Evolutionary conservation across 2,329 filamentous ascomycete genomes (phyloP).

Genomic region (Fusarium foetens): DNA sequence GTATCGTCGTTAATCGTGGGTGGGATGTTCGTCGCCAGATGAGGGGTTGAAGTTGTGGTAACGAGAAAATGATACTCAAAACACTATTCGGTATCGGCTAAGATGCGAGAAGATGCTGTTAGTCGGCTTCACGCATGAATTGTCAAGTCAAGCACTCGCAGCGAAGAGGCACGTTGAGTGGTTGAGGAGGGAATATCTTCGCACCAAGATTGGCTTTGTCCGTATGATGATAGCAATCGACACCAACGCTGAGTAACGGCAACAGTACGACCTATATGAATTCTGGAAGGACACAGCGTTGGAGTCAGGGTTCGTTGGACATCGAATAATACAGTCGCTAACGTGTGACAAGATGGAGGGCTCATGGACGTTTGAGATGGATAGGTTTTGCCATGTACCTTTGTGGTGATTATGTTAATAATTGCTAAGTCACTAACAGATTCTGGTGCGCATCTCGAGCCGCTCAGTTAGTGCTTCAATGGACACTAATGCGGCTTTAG

Average conservation of each 20-base stretch:
- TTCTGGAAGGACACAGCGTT: constrained; percentile 35
- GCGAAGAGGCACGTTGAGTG: constrained; percentile 25
- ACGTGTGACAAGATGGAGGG: constrained; percentile 40
- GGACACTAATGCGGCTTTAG: constrained; percentile 13
- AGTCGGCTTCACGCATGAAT: constrained; percentile 36
- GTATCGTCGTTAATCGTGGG: constrained; percentile 25
- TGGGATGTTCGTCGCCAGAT: constrained; percentile 21
- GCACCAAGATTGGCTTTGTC: constrained; percentile 25
- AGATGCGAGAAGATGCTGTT: constrained; percentile 28
- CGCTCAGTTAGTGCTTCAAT: not conserved
- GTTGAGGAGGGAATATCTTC: constrained; percentile 32
- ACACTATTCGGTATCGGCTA: constrained; percentile 19
- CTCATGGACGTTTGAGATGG: constrained; percentile 45
- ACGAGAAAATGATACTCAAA: constrained; percentile 15
- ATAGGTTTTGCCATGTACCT: constrained; percentile 43
- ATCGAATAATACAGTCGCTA: constrained; percentile 36
- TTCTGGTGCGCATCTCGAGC: fast-evolving
- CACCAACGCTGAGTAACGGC: constrained; percentile 23
- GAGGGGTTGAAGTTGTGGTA: constrained; percentile 16
- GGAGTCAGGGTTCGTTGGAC: constrained; percentile 33
- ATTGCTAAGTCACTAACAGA: constrained; percentile 5
- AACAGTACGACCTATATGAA: constrained; percentile 22
- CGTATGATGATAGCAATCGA: constrained; percentile 29
- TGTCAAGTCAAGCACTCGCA: constrained; percentile 28
- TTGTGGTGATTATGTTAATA: constrained; percentile 24